Evolutionary conservation across 768 basidiomycete species (phyloP), one percentile per base, ranked within the genome.

Genomic region (Leccinum disarticulatum): DNA sequence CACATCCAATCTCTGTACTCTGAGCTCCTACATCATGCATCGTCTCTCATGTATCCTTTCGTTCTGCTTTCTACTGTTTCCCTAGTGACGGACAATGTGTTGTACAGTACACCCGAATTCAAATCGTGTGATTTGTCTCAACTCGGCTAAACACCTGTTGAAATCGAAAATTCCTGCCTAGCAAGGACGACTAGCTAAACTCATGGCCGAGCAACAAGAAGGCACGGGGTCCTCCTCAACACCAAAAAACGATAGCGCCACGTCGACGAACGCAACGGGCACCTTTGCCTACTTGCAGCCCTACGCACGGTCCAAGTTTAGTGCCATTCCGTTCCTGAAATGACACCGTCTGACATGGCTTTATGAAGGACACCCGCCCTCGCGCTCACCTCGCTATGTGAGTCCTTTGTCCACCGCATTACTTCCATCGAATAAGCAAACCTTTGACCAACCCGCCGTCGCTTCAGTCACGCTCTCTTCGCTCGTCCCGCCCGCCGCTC

Each of bases 381-480:
- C 33, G 60, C 62, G 19, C 67, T 77, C 38, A 68, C 74, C 50
- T 67, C 74, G 33, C 66, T 77, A 22, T 77, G 76, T 77, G 60
- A 64, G 75, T 71, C 30, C 9, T 28, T 36, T 49, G 1, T 47
- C 47, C 31, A 17, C 17, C 14, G 1, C 6, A 4, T 25, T n/a
- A 6, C 17, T 33, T 35, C 17, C 15, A 7, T 36, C 46, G 15
- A 56, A 22, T 13, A 33, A 33, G 33, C 8, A 15, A 15, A 6
- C 6, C 33, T 35, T 53, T 49, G 17, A 59, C 15, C 19, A 25
- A 14, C 7, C 22, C 15, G n/a, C 10, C 14, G 28, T 30, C 15
- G 33, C n/a, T 27, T 30, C 63, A 80, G 79, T 81, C 38, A 61
- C 77, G 1, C 67, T 69, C 0, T 77, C 77, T 0, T 70, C 76